Percentiles rank a stretch among this genome's conserved stretches.
Evolutionary conservation across 2,329 filamentous ascomycete species (phyloP).

Genomic region (Nannizzia gypsea): DNA sequence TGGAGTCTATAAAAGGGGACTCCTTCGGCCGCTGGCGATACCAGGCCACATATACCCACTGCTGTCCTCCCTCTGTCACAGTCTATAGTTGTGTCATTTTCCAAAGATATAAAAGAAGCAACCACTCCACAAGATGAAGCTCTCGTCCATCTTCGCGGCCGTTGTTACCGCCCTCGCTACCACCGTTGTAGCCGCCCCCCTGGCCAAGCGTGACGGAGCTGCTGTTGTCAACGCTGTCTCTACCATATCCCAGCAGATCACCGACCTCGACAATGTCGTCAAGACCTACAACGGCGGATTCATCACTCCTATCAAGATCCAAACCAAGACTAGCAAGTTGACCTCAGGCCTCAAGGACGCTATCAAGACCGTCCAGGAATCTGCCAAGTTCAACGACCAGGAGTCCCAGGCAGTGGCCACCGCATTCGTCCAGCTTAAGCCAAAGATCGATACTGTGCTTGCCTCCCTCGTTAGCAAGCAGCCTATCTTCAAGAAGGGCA

Average conservation of each 20-base stretch:
- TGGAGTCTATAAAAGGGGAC: neutral
- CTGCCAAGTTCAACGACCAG: neutral
- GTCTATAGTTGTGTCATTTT: neutral
- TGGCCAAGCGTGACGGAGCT: neutral
- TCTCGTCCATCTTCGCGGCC: neutral
- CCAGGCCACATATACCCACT: neutral
- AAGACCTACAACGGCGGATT: neutral
- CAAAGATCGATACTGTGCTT: constrained; percentile 1
- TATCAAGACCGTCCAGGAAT: neutral
- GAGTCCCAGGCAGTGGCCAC: constrained; percentile 1
- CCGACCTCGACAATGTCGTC: neutral
- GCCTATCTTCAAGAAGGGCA: neutral
- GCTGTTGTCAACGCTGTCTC: neutral
- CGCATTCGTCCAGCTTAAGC: neutral
- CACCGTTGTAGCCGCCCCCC: neutral
- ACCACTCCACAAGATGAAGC: neutral
- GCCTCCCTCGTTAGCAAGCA: neutral
- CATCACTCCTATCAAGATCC: constrained; percentile 1
- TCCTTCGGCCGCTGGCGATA: neutral
- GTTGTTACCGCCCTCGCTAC: neutral
- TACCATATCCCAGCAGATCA: neutral
- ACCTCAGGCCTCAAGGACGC: neutral
- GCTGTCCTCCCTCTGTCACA: neutral
- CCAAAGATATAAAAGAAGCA: neutral
- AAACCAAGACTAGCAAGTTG: neutral